These are phyloP conservation scores for Xylariaceae sp. DNA, from an alignment of 2,329 filamentous ascomycete genomes.

Conservation along the genomic window DNA sequence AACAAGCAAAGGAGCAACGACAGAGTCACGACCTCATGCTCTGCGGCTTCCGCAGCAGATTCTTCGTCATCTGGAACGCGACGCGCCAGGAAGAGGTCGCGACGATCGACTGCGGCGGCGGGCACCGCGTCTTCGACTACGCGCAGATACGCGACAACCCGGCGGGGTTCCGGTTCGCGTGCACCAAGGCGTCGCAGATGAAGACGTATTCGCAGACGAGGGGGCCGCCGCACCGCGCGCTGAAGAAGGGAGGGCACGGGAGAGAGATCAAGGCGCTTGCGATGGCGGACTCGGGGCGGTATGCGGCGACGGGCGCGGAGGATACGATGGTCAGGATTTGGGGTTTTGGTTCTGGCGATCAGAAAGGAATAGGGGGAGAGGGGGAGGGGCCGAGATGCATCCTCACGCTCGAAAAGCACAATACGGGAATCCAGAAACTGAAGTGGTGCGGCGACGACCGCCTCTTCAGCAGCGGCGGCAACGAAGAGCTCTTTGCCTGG, in stretches of 20 bases:
- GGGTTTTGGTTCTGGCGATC: conserved; percentile 34
- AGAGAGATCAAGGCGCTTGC: conserved; percentile 69
- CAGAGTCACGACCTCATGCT: conserved; percentile 64
- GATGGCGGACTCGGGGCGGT: conserved; percentile 36
- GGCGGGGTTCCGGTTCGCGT: conserved; percentile 54
- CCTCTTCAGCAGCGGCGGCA: conserved; percentile 80
- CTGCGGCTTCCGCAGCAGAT: conserved; percentile 74
- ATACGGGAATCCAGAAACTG: conserved; percentile 75
- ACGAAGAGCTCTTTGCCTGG: conserved; percentile 90
- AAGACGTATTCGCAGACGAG: conserved; percentile 41
- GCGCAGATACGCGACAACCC: conserved; percentile 25
- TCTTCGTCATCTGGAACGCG: conserved; percentile 79
- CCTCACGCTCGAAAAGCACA: conserved; percentile 68
- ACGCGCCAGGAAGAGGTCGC: conserved; percentile 63
- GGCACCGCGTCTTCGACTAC: conserved; percentile 68
- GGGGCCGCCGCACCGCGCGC: conserved; percentile 36
- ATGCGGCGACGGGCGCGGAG: conserved; percentile 64
- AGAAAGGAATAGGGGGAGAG: conserved; percentile 12
- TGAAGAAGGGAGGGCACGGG: conserved; percentile 73
- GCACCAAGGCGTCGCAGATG: conserved; percentile 62
- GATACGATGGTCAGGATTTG: conserved; percentile 72
- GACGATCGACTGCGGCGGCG: conserved; percentile 75
- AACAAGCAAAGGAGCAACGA: too few relatives aligned
- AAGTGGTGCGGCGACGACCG: conserved; percentile 67
- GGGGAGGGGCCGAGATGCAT: conserved; percentile 41